A percentile compares a stretch with the other conserved stretches of the same genome.
phyloP scores from a whole-genome alignment of 768 basidiomycete species.

The Rhodotorula sphaerocarpa region DNA sequence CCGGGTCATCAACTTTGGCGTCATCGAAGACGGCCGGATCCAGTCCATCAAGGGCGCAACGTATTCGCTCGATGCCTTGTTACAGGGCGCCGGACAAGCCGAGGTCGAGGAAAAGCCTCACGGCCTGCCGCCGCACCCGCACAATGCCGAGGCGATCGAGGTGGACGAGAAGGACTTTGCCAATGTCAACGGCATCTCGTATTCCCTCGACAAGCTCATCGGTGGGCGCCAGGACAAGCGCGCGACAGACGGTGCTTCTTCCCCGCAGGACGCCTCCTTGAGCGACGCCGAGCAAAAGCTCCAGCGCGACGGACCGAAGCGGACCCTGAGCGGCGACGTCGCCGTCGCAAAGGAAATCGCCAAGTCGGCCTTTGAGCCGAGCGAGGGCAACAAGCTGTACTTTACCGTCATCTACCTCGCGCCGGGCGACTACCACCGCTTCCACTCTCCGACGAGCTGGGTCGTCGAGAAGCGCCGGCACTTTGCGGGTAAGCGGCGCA shows the following conservation, averaged over 20 bases:
- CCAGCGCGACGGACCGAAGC: slow-evolving; percentile 8
- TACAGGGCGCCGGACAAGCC: slow-evolving; percentile 52
- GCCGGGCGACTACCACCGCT: slow-evolving; percentile 95
- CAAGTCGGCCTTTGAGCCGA: slow-evolving; percentile 34
- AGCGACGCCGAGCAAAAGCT: slow-evolving; percentile 9
- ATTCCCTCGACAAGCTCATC: slow-evolving; percentile 81
- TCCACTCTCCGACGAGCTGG: slow-evolving; percentile 93
- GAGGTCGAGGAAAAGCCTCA: slow-evolving; percentile 44
- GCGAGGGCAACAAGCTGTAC: slow-evolving; percentile 71
- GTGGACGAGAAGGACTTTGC: slow-evolving; percentile 87
- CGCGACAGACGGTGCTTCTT: not conserved
- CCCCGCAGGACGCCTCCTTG: slow-evolving; percentile 12
- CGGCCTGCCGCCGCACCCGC: slow-evolving; percentile 45
- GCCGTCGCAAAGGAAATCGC: slow-evolving; percentile 69
- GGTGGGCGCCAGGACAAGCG: slow-evolving; percentile 45
- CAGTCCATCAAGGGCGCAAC: slow-evolving; percentile 98
- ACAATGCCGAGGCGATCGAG: slow-evolving; percentile 14
- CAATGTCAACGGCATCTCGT: slow-evolving; percentile 92
- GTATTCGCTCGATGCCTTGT: slow-evolving; percentile 86
- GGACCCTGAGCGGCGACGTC: slow-evolving; percentile 37
- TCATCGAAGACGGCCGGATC: slow-evolving; percentile 63
- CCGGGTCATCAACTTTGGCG: slow-evolving; percentile 81
- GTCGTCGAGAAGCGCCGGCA: slow-evolving; percentile 92
- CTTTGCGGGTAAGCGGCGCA: slow-evolving; percentile 64
- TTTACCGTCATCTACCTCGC: slow-evolving; percentile 96